These are phyloP conservation scores for Neoarthrinium moseri DNA, from an alignment of 2,329 filamentous ascomycete genomes.

Conservation along the genomic window DNA sequence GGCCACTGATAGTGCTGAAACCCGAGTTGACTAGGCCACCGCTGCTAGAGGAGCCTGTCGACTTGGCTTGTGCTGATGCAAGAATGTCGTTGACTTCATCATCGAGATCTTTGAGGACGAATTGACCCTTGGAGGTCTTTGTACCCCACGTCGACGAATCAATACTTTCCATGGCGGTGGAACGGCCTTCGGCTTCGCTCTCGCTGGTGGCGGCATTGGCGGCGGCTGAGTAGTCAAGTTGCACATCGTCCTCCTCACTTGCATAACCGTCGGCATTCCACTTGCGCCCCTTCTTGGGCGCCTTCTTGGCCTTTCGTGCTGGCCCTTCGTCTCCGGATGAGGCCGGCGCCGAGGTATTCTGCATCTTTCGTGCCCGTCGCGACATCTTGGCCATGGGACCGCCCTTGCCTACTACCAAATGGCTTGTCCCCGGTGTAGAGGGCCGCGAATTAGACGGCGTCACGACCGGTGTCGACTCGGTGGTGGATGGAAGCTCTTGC, in stretches of 20 bases:
- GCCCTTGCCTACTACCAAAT: slow-evolving; percentile 71
- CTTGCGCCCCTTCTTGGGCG: slow-evolving; percentile 79
- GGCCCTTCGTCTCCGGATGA: slow-evolving; percentile 84
- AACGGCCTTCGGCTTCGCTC: slow-evolving; percentile 49
- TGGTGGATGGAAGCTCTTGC: slow-evolving; percentile 45
- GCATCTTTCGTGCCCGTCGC: slow-evolving; percentile 69
- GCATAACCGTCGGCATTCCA: slow-evolving; percentile 91
- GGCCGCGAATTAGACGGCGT: slow-evolving; percentile 79
- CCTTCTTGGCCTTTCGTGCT: slow-evolving; percentile 58
- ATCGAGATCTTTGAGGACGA: slow-evolving; percentile 88
- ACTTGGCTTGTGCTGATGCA: slow-evolving; percentile 70
- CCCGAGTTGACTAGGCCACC: slow-evolving; percentile 74
- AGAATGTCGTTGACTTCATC: slow-evolving; percentile 92
- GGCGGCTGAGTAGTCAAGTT: slow-evolving; percentile 84
- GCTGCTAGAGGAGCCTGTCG: slow-evolving; percentile 42
- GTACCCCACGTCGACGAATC: slow-evolving; percentile 82
- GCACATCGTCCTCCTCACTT: slow-evolving; percentile 75
- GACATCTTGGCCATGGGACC: slow-evolving; percentile 77
- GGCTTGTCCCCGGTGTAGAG: slow-evolving; percentile 65
- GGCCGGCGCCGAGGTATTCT: slow-evolving; percentile 60
- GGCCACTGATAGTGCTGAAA: slow-evolving; percentile 77
- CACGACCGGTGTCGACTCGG: slow-evolving; percentile 67
- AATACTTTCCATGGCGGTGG: slow-evolving; percentile 68
- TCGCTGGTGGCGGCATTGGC: slow-evolving; percentile 48
- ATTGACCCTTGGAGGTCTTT: slow-evolving; percentile 83